A percentile compares a stretch with the other conserved stretches of the same genome.
Conservation (phyloP, 1,284 basidiomycete genomes). For the Gomphus bonarii region DNA sequence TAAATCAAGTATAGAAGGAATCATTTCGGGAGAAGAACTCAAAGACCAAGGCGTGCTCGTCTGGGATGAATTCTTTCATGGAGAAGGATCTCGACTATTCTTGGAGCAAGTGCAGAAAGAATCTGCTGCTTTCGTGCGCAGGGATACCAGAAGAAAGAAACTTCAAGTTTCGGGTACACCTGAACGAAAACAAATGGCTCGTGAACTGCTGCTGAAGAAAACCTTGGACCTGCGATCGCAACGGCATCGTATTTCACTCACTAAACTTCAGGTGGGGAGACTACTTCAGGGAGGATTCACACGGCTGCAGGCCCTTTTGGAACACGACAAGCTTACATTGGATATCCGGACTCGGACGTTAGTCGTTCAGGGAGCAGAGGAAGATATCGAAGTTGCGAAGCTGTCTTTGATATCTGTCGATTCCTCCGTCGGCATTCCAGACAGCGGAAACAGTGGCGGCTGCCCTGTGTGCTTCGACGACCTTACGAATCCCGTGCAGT, state of each 20-base stretch:
- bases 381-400: constrained; percentile 15
- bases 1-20: constrained; percentile 25
- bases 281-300: constrained; percentile 29
- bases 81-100: constrained; percentile 24
- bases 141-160: constrained; percentile 27
- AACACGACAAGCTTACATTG: constrained; percentile 28
- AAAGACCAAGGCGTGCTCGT: constrained; percentile 19
- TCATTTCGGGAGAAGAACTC: constrained; percentile 28
- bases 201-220: constrained; percentile 22
- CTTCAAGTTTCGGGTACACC: constrained; percentile 30
- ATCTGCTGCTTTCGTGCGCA: constrained; percentile 25
- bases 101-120: constrained; percentile 27
- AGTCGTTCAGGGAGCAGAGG: constrained; percentile 26
- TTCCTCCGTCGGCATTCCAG: neutral
- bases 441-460: constrained; percentile 4
- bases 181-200: constrained; percentile 21
- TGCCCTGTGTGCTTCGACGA: constrained; percentile 36
- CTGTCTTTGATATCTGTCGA: neutral
- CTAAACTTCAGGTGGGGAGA: constrained; percentile 22
- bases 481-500: constrained; percentile 25
- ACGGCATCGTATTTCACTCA: constrained; percentile 26
- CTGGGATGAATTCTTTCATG: constrained; percentile 40
- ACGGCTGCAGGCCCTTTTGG: constrained; percentile 25
- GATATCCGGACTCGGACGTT: constrained; percentile 27
- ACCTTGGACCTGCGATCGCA: constrained; percentile 25